Evolutionary conservation across 164 flowering plant species (phyloP).

Genomic region (Amborella trichopoda): DNA sequence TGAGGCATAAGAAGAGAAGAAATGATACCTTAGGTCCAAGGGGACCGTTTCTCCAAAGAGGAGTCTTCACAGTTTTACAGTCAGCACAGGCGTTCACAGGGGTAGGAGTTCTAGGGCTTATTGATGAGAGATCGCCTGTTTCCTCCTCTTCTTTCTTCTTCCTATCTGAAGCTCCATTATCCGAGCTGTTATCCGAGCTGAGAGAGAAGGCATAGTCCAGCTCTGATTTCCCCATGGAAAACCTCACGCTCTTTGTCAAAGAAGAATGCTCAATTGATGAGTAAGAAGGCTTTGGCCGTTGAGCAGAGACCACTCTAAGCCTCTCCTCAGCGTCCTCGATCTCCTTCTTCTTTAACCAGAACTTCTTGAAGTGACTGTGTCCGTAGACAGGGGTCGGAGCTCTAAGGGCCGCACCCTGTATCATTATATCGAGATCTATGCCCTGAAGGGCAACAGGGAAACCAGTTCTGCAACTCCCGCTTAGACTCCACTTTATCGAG

Average conservation of each 20-base stretch:
- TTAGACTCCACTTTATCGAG: too few species aligned
- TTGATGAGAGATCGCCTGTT: neutral
- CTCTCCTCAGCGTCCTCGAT: neutral
- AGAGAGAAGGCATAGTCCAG: neutral
- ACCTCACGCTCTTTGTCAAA: neutral
- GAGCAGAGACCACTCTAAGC: neutral
- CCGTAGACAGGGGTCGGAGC: neutral
- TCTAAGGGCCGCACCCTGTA: neutral
- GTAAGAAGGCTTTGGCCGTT: neutral
- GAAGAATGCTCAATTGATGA: neutral
- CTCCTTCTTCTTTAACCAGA: neutral
- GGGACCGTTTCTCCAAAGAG: slow-evolving; percentile 35
- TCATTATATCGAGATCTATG: too few species aligned
- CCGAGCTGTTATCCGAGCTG: neutral
- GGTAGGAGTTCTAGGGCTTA: neutral
- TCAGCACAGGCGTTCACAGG: slow-evolving; percentile 25
- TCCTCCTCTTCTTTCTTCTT: neutral
- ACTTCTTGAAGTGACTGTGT: neutral
- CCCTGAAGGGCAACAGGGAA: too few species aligned
- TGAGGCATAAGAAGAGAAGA: neutral
- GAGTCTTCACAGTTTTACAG: slow-evolving; percentile 37
- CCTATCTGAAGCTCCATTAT: neutral
- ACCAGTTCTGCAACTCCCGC: too few species aligned
- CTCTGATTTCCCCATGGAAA: neutral
- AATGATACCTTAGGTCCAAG: slow-evolving; percentile 9